Base-by-base conservation (phyloP, 2,329 filamentous ascomycete genomes). In the Gremmenia infestans region DNA sequence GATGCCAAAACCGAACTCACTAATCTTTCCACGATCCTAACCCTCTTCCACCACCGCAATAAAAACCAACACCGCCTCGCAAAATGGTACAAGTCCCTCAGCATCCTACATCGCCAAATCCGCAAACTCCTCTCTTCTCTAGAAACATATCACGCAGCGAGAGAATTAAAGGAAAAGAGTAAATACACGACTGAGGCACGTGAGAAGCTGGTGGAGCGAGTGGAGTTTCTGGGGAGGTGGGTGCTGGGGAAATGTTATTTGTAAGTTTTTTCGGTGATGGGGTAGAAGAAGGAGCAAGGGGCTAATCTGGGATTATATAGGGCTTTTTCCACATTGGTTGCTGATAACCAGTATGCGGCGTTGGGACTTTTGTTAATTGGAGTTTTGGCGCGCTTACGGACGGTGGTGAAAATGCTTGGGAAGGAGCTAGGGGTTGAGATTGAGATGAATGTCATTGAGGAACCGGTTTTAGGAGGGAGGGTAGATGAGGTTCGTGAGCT, bases 21-120 rank as follows among this genome's bases (percentile, higher is more conserved):
- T 39, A 53, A 50, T 23, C 72, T 82, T 45, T 55, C 65, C 2
- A 69, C 75, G 2, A 67, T 78, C 48, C 82, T 97, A 46, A 78
- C 87, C 66, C 81, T 88, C 62, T 82, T 95, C 65, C 82, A 86
- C 72, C 85, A 90, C 70, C 89, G 91, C 66, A 94, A 97, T 76
- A 87, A 86, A 68, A 97, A 97, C 74, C 93, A 97, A 74, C 93
- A 97, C 72, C 85, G 85, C 54, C 78, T 81, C 60, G 81, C 86
- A 32, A 82, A 84, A 68, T 99, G 93, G 93, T 97, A 89, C 83
- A 82, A 84, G 65, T 77, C 76, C 66, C 83, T 97, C 59, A 80
- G 80, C 52, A 79, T 87, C 61, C 79, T 97, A 61, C 84, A 89
- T 37, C 87, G 89, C 48, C 79, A 84, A 55, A 70, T 87, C 8